These are phyloP conservation scores for Cladophialophora bantiana DNA, from an alignment of 2,329 filamentous ascomycete genomes.

Conservation along the genomic window DNA sequence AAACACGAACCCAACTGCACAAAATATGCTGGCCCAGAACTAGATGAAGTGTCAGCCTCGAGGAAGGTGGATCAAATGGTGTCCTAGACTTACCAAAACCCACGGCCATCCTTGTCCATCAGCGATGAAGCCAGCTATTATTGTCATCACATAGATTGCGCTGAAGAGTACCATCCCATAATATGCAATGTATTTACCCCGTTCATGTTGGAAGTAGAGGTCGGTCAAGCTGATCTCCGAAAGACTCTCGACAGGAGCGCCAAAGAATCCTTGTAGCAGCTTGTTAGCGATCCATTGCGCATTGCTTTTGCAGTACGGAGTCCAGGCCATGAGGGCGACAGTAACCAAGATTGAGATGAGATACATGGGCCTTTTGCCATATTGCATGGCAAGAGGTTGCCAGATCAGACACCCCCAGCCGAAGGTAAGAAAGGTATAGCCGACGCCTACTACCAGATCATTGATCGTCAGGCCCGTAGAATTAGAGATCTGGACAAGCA, in stretches of 20 bases:
- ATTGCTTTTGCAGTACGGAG: slow-evolving; percentile 52
- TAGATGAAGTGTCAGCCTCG: too few relatives aligned
- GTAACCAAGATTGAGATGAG: slow-evolving; percentile 41
- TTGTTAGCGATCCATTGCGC: slow-evolving; percentile 58
- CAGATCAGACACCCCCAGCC: slow-evolving; percentile 56
- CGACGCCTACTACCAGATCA: slow-evolving; percentile 57
- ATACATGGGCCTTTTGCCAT: slow-evolving; percentile 47
- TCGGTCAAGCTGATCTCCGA: slow-evolving; percentile 57
- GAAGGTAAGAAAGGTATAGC: slow-evolving; percentile 48
- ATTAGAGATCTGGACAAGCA: slow-evolving; percentile 49
- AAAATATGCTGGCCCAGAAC: slow-evolving; percentile 34
- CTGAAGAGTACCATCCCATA: slow-evolving; percentile 33
- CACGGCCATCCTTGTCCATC: slow-evolving; percentile 38
- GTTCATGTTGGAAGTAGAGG: slow-evolving; percentile 45
- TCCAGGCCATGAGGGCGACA: slow-evolving; percentile 46
- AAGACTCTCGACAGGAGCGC: slow-evolving; percentile 58
- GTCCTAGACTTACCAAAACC: slow-evolving; percentile 31
- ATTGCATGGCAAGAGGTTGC: slow-evolving; percentile 56
- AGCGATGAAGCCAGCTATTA: slow-evolving; percentile 35
- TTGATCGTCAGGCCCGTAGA: slow-evolving; percentile 52
- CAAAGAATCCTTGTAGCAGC: slow-evolving; percentile 57
- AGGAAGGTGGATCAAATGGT: too few relatives aligned
- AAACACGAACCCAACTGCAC: slow-evolving; percentile 25
- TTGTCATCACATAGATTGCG: slow-evolving; percentile 29
- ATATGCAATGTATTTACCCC: slow-evolving; percentile 33